Base-by-base conservation (phyloP, 257 asterid species). In the Fraxinus pennsylvanica region DNA sequence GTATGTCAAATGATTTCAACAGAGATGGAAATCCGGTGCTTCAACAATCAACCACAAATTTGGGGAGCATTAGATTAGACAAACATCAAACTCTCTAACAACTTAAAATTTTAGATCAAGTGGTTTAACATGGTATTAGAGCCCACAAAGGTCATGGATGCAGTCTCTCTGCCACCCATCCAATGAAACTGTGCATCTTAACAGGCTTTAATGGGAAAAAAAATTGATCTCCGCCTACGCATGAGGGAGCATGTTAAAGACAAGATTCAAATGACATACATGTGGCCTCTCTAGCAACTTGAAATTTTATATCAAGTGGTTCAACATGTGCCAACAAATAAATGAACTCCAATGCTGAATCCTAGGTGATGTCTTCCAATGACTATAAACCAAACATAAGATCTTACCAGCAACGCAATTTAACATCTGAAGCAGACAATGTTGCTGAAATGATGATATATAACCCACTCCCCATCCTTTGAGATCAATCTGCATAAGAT, bases 381-480 rank as follows among this genome's bases (percentile, higher is more conserved):
- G 45, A 32, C 73, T 74, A 47, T n/a, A 61, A 71, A 12, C 35
- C 69, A 68, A 82, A 68, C 75, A 78, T 19, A 74, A 83, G 78
- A 80, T 79, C 89, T 78, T 85, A 96, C 99, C 99, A 47, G 99
- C 94, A 76, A 96, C 98, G 74, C 98, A 84, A 81, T 92, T 93
- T 84, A 96, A 88, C 98, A 96, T 96, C 86, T 93, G 98, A 84
- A 93, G 96, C 78, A 96, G 90, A 84, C 98, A 96, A 83, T 93
- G 91, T 77, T 96, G 99, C 86, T 96, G 99, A 88, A 91, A 96
- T 74, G 93, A 91, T 66, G 98, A 77, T 74, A 92, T 47, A 84
- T 92, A 96, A 74, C 96, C 95, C 71, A 92, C 96, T 82, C 95
- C 97, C 98, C 99, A 93, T 76, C 99, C 99, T 85, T 92, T 92